Evolutionary conservation across 2,329 filamentous ascomycete genomes (phyloP).

Genomic region (Alternaria ventricosa): DNA sequence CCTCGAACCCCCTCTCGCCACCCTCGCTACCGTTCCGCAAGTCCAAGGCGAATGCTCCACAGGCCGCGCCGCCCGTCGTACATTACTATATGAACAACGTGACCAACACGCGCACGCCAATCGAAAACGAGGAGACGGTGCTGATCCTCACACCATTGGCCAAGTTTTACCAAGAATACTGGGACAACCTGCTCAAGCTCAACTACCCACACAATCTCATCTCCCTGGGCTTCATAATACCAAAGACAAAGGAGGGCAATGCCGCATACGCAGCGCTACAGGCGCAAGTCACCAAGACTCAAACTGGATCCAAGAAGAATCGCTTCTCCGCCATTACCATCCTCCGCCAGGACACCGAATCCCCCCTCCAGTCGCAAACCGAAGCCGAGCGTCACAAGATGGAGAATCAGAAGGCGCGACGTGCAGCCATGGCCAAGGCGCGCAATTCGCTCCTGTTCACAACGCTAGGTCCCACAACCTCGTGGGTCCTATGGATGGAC

Average conservation of each 20-base stretch:
- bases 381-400: slow-evolving; percentile 92
- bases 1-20: slow-evolving; percentile 74
- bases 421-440: slow-evolving; percentile 90
- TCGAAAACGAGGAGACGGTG: slow-evolving; percentile 81
- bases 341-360: slow-evolving; percentile 91
- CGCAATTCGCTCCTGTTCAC: slow-evolving; percentile 96
- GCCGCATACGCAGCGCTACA: slow-evolving; percentile 82
- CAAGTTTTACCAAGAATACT: slow-evolving; percentile 92
- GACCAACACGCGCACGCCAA: slow-evolving; percentile 77
- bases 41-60: slow-evolving; percentile 59
- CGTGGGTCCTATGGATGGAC: slow-evolving; percentile 97
- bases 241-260: slow-evolving; percentile 92
- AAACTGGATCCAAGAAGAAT: slow-evolving; percentile 78
- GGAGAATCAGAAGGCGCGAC: slow-evolving; percentile 82
- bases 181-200: slow-evolving; percentile 87
- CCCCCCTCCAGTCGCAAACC: slow-evolving; percentile 77
- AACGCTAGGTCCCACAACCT: slow-evolving; percentile 86
- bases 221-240: slow-evolving; percentile 93
- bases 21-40: slow-evolving; percentile 78
- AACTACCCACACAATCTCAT: slow-evolving; percentile 93
- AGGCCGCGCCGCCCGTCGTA: slow-evolving; percentile 80
- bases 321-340: slow-evolving; percentile 95
- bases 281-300: slow-evolving; percentile 82
- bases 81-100: slow-evolving; percentile 97
- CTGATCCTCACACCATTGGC: slow-evolving; percentile 93